Conservation (phyloP, 75 land plant genomes). For the Pseudotsuga menziesii region DNA sequence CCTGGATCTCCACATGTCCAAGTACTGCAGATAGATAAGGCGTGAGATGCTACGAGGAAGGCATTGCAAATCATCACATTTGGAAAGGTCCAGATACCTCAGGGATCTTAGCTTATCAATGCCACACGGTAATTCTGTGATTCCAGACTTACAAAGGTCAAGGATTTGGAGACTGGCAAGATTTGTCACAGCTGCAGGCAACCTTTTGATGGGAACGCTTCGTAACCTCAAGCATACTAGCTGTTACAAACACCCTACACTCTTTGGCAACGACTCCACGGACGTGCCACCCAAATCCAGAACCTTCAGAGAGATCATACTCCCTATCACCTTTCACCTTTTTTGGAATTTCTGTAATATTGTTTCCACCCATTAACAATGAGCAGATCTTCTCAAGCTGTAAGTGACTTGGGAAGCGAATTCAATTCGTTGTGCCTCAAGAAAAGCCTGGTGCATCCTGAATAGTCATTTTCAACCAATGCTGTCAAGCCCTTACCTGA, state of each 20-base stretch:
- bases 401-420: not conserved
- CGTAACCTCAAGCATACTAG: not conserved
- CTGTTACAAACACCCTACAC: not conserved
- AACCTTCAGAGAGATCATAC: not conserved
- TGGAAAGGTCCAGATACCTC: not conserved
- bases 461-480: not conserved
- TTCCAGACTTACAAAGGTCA: not conserved
- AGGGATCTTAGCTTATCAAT: constrained; percentile 3
- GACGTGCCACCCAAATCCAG: not conserved
- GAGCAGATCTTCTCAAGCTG: not conserved
- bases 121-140: not conserved
- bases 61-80: not conserved
- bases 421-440: not conserved
- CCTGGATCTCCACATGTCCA: not conserved
- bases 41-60: not conserved
- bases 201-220: not conserved
- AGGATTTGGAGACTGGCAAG: not conserved
- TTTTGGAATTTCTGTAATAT: not conserved
- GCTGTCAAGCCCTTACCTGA: not conserved
- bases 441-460: not conserved
- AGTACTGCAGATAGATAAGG: not conserved
- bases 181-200: not conserved
- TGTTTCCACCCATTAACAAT: not conserved
- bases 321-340: not conserved
- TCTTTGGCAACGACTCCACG: not conserved